Evolutionary conservation across 1,284 basidiomycete genomes (phyloP).

Genomic region (Microbotryum lychnidis-dioicae): DNA sequence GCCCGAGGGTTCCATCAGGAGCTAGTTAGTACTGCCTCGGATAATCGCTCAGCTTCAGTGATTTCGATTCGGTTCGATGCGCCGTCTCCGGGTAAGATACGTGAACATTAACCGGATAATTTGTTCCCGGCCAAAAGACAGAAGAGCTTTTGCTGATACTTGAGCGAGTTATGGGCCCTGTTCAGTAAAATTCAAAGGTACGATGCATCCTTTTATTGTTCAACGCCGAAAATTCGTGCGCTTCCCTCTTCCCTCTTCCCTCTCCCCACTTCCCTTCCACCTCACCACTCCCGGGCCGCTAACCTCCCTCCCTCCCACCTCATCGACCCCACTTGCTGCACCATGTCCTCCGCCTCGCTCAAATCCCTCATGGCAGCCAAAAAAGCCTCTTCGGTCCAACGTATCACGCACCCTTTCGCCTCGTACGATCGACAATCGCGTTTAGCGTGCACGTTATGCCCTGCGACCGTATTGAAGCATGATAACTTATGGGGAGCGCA

Average conservation of each 20-base stretch:
- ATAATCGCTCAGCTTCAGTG: too few species aligned
- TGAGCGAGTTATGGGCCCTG: too few species aligned
- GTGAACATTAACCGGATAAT: too few species aligned
- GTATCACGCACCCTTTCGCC: constrained; percentile 62
- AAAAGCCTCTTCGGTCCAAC: constrained; percentile 29
- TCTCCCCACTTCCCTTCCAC: background rate
- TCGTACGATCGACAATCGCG: constrained; percentile 56
- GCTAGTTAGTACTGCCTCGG: too few species aligned
- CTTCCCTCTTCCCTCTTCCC: background rate
- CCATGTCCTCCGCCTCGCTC: constrained; percentile 5
- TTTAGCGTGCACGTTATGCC: constrained; percentile 59
- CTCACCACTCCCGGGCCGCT: background rate
- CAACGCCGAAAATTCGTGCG: too few species aligned
- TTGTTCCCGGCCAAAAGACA: too few species aligned
- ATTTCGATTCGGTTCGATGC: too few species aligned
- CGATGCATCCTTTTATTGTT: too few species aligned
- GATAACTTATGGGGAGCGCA: constrained; percentile 71
- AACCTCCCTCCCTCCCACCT: background rate
- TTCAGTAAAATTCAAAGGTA: too few species aligned
- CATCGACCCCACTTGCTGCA: background rate
- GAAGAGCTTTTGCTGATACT: too few species aligned
- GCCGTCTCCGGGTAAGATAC: too few species aligned
- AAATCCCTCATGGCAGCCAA: constrained; percentile 22
- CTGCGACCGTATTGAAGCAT: constrained; percentile 54
- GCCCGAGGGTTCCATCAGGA: too few species aligned